Evolutionary conservation across 495 filamentous ascomycete genomes (phyloP), one percentile per base, ranked within the genome.

Genomic region (Aspergillus sclerotiicarbonarius): DNA sequence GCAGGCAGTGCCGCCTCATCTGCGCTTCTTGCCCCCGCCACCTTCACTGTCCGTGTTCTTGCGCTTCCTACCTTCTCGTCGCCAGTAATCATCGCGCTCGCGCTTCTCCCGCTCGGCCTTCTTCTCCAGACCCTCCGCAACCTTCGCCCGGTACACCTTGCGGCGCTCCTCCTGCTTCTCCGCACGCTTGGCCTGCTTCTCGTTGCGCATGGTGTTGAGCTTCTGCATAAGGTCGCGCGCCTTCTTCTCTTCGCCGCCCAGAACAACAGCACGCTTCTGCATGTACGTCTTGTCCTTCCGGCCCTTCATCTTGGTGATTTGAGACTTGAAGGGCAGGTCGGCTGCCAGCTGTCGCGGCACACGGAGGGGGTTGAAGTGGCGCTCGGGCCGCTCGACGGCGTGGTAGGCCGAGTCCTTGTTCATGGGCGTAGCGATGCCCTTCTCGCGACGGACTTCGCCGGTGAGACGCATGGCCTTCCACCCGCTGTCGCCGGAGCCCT

Each of bases 381-480:
- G 86, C 2, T 82, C 82, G 37, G 78, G 80, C 19, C 94, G 89
- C 68, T 92, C 91, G 56, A 98, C 83, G 53, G 86, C 82, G 59
- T 83, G 84, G 80, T 98, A 98, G 45, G 84, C 76, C 51, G 88
- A 91, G 74, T 98, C 89, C 60, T 86, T 86, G 52, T 87, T 78
- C 62, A 83, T 72, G 1, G 94, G 94, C 7, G 90, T 93, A 20
- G 87, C 76, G 49, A 98, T 80, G 51, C 81, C 79, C 72, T 91
- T 71, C 31, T 86, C 89, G 19, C 83, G 84, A 13, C 94, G 89
- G 57, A 98, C 88, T 78, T 97, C 85, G 51, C 94, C 95, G n/a
- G 95, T 98, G 52, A 95, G 76, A 16, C 93, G 86, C 94, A 98
- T 98, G 37, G 84, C 82, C 62, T 87, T 81, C 93, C 92, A 96